phyloP scores from a whole-genome alignment of 805 yeast genomes.

The Candida loeiensis region DNA sequence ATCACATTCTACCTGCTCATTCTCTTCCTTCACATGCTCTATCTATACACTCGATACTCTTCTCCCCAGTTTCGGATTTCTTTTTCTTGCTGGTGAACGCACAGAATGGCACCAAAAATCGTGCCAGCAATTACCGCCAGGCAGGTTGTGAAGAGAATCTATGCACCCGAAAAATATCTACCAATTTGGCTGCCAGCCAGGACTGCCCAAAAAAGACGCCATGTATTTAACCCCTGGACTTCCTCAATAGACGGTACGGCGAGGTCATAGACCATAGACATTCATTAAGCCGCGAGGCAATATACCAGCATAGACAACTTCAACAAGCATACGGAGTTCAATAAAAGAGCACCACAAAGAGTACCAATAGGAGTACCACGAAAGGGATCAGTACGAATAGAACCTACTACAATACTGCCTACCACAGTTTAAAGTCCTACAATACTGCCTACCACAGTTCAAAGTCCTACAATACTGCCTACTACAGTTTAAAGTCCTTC shows the following conservation, averaged over 20 bases:
- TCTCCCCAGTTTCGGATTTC: neutral
- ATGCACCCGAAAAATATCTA: slow-evolving; percentile 4
- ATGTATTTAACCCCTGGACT: neutral
- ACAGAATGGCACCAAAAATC: neutral
- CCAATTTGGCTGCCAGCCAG: slow-evolving; percentile 8
- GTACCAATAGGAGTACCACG: neutral
- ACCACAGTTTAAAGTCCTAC: neutral
- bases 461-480: no score
- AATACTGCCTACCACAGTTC: no score
- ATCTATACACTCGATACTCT: neutral
- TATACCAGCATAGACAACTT: no score
- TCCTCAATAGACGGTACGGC: slow-evolving; percentile 1
- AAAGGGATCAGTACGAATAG: no score
- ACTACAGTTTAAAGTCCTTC: neutral
- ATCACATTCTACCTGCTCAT: no score
- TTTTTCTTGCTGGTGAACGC: neutral
- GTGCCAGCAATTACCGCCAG: neutral
- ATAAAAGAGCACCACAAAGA: neutral
- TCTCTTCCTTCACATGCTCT: neutral
- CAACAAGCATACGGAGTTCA: no score
- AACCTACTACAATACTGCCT: no score
- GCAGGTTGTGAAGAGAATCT: slow-evolving; percentile 1
- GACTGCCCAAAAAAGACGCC: neutral
- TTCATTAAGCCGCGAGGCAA: neutral
- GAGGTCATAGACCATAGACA: neutral